A percentile compares a stretch with the other conserved stretches of the same genome.
These are phyloP conservation scores for Musa balbisiana DNA, from an alignment of 202 grass and related monocot species.

Conservation along the genomic window DNA sequence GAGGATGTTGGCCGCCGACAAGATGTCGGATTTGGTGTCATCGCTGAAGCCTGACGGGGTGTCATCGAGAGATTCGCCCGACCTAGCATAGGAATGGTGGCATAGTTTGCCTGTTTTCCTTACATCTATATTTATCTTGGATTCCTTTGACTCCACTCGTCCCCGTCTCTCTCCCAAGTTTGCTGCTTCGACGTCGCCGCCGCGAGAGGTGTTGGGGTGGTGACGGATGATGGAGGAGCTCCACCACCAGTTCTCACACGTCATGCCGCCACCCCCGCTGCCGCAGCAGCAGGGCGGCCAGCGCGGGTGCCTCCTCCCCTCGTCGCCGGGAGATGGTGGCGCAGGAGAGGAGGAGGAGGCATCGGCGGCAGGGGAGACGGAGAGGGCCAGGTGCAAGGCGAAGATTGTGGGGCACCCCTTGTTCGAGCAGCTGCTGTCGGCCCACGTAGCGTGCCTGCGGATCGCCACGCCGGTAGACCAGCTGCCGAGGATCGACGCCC, in stretches of 20 bases:
- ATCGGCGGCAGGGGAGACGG: not conserved
- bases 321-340: not conserved
- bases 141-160: not conserved
- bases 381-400: conserved; percentile 6
- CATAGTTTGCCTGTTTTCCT: not conserved
- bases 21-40: conserved; percentile 2
- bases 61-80: conserved; percentile 2
- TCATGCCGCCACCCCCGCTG: not conserved
- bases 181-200: not conserved
- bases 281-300: not conserved
- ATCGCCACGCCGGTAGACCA: conserved; percentile 23
- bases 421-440: conserved; percentile 19
- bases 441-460: conserved; percentile 17
- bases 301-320: not conserved
- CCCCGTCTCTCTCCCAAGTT: not conserved
- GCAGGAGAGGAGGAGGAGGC: not conserved
- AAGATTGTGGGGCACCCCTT: conserved; percentile 10
- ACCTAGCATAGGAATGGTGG: too few species aligned
- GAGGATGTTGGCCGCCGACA: not conserved
- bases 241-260: not conserved
- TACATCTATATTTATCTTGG: not conserved
- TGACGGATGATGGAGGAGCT: not conserved
- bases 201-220: too few species aligned
- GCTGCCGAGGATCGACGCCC: conserved; percentile 18
- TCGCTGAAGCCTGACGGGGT: not conserved